Evolutionary conservation across 2,329 filamentous ascomycete genomes (phyloP), one percentile per base, ranked within the genome.

Genomic region (Fusarium sp.): DNA sequence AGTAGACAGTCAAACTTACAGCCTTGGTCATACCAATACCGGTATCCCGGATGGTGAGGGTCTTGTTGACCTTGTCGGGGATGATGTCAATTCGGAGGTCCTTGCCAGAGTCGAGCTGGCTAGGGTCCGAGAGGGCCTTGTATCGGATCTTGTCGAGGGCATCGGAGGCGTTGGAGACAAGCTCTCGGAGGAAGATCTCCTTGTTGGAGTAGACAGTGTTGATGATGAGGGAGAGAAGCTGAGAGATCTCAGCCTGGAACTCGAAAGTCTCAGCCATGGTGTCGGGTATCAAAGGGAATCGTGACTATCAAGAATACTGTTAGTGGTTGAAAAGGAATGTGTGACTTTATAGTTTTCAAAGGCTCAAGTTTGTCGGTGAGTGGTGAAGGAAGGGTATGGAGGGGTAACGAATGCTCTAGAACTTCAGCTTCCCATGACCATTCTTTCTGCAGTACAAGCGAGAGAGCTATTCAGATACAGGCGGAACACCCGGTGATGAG

Each of bases 131-230:
- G 77, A 99, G 89, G 74, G 96, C 89, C 88, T 97, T 93, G 89
- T 99, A 99, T 82, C 96, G 92, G 83, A 99, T 97, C 92, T 99
- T 99, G 92, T 99, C 96, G 77, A 99, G 89, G 66, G 96, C 96
- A 91, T 99, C 96, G 78, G 95, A 98, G 80, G 92, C 91, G 86
- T 99, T 99, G 85, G 96, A 98, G 79, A 99, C 93, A 77, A 99
- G 82, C 86, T 99, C 96, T 91, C 96, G 88, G 78, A 99, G 86
- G 91, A 99, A 99, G 82, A 99, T 98, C 86, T 98, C 96, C 89
- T 99, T 99, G 92, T 99, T 99, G 77, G 94, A 97, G 89, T 98
- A 99, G 87, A 99, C 96, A 74, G 96, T 98, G 92, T 99, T 99
- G 90, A 99, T 99, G 85, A 99, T 99, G 82, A 99, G 92, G 76